Percentiles rank a stretch among this genome's conserved stretches.
phyloP scores from a whole-genome alignment of 169 alveolate species.

The Sarcocystis neurona region DNA sequence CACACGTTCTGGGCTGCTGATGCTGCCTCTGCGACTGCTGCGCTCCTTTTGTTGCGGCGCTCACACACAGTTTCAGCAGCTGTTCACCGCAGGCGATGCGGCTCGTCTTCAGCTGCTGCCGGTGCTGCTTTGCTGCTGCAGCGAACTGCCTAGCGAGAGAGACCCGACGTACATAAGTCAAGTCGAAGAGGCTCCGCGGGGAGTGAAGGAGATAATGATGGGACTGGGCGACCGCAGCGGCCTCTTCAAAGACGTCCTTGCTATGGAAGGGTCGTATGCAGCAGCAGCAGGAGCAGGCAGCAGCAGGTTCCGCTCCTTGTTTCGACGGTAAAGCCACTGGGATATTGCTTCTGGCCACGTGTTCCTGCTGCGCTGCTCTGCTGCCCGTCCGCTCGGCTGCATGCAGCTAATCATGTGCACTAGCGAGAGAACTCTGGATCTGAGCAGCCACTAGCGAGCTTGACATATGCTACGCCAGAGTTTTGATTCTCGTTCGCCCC shows the following conservation, averaged over 20 bases:
- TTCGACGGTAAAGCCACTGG: no score
- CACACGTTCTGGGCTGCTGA: not conserved
- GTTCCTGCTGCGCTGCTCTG: no score
- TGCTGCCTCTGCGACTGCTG: not conserved
- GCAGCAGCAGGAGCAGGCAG: not conserved
- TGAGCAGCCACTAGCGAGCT: no score
- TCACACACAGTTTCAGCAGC: no score
- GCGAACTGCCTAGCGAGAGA: slow-evolving; percentile 1
- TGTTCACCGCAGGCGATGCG: not conserved
- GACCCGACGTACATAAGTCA: slow-evolving; percentile 9
- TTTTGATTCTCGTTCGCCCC: no score
- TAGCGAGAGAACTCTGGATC: no score
- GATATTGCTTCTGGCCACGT: no score
- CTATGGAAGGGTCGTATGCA: not conserved
- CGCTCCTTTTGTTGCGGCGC: no score
- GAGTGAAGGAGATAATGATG: not conserved
- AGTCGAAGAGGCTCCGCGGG: slow-evolving; percentile 11
- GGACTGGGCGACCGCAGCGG: slow-evolving; percentile 26
- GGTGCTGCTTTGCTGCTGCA: not conserved
- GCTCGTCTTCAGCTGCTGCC: not conserved
- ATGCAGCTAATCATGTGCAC: no score
- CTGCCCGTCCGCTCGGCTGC: no score
- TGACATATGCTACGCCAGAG: no score
- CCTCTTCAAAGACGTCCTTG: not conserved
- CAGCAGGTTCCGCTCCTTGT: not conserved